Evolutionary conservation across 78 protist genomes (phyloP).

Genomic region (Cavenderia fasciculata): DNA sequence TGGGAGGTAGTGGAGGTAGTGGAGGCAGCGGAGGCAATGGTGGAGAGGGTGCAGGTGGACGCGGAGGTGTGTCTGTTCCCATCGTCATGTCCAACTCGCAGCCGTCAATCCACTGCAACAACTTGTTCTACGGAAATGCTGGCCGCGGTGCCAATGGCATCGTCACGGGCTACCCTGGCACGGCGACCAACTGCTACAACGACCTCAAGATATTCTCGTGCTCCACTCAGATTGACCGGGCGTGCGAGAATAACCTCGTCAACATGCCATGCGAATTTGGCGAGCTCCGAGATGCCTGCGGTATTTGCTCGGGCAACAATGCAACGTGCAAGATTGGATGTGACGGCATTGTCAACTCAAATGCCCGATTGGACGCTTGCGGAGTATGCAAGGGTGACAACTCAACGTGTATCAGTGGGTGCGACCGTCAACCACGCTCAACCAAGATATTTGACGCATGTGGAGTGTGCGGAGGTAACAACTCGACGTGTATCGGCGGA

Average conservation of each 20-base stretch:
- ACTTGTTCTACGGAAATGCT: background rate
- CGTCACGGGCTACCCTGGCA: background rate
- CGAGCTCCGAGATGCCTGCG: conserved; percentile 15
- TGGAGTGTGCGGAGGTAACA: conserved; percentile 79
- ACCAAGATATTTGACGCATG: background rate
- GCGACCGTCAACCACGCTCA: conserved; percentile 22
- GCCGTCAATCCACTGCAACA: background rate
- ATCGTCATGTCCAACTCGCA: background rate
- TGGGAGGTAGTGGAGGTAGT: background rate
- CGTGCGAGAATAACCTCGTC: background rate
- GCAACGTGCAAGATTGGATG: conserved; percentile 76
- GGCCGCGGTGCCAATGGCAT: background rate
- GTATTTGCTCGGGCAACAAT: conserved; percentile 58
- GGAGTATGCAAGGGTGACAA: conserved; percentile 50
- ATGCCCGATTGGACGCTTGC: conserved; percentile 36
- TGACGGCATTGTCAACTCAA: conserved; percentile 61
- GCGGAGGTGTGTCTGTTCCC: conserved; percentile 7
- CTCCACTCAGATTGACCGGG: background rate
- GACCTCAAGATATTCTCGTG: background rate
- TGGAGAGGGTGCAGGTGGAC: conserved; percentile 10
- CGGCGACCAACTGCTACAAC: background rate
- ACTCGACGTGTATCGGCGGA: conserved; percentile 39
- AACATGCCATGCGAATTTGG: conserved; percentile 58
- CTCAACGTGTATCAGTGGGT: conserved; percentile 27
- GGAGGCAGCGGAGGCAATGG: conserved; percentile 10